Base-by-base conservation (phyloP, 257 asterid genomes). In the Nicotiana tabacum region DNA sequence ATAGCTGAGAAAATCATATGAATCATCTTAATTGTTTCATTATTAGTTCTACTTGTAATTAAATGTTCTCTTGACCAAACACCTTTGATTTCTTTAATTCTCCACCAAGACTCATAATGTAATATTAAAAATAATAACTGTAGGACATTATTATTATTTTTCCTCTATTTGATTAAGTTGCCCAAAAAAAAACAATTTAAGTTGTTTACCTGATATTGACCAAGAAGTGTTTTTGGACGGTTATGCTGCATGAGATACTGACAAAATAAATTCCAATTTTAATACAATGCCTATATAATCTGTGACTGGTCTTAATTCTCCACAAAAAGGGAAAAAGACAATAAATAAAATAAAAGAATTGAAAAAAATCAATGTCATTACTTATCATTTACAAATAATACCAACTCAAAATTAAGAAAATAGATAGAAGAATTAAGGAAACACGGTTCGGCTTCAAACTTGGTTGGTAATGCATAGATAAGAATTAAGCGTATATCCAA, bases 1-100 rank as follows among this genome's bases (percentile, higher is more conserved):
- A 39, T 39, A 74, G n/a, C 15, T 46, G 27, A 48, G 15, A 46
- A 27, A 48, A 74, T 74, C 80, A 48, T 74, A 57, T 57, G 67
- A 61, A 2, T 48, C 7, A 21, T 30, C 43, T 74, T 46, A 46
- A 6, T 46, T 74, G 15, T 48, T 46, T 74, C 7, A 66, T 33
- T 66, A 6, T 78, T 84, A 46, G n/a, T 85, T 67, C 55, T 81
- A 83, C 78, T 83, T 13, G 33, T 81, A 37, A 48, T 67, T 21
- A 72, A 85, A 82, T 68, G 85, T 83, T 84, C 85, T 77, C 76
- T 79, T 84, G 85, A 86, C 90, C 92, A 88, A 86, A 86, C 82
- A 76, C 88, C 30, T 83, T 85, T 85, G 77, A 84, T 84, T 82
- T 65, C 18, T 43, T 46, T 72, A 46, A 72, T 46, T 48, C 43